Percentiles rank a stretch among this genome's conserved stretches.
Conservation (phyloP, 768 basidiomycete species). For the Leucogyrophana mollusca region DNA sequence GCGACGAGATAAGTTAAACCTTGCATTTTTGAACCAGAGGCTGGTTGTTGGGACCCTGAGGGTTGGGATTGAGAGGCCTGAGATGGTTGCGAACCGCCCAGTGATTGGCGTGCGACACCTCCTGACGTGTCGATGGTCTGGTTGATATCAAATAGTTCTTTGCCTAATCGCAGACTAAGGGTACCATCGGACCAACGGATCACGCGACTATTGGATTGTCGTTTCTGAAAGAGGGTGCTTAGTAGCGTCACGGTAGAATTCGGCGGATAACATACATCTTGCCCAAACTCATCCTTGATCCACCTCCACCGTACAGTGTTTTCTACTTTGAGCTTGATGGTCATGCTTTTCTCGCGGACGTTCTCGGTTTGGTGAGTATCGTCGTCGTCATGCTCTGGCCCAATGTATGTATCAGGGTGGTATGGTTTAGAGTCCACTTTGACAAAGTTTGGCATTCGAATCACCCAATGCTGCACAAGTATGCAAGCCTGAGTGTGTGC, state of each 20-base stretch:
- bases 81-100: conserved; percentile 43
- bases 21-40: conserved; percentile 48
- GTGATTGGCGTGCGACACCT: conserved; percentile 54
- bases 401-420: conserved; percentile 81
- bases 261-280: conserved; percentile 60
- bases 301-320: conserved; percentile 97
- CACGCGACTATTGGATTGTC: conserved; percentile 88
- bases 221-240: conserved; percentile 43
- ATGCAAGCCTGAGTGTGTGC: conserved; percentile 1
- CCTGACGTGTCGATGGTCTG: conserved; percentile 78
- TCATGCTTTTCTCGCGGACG: conserved; percentile 76
- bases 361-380: conserved; percentile 56
- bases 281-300: conserved; percentile 71
- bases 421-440: conserved; percentile 88
- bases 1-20: conserved; percentile 88
- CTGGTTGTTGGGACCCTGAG: conserved; percentile 36
- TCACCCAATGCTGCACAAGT: conserved; percentile 74
- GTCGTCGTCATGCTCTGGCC: conserved; percentile 76
- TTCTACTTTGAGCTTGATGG: conserved; percentile 85
- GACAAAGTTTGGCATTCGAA: conserved; percentile 92
- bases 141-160: conserved; percentile 90
- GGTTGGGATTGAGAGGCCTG: conserved; percentile 40
- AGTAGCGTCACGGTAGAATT: not conserved
- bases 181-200: conserved; percentile 97
- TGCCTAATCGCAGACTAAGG: conserved; percentile 85